Evolutionary conservation across 257 asterid genomes (phyloP).

Genomic region (Cordia subcordata): DNA sequence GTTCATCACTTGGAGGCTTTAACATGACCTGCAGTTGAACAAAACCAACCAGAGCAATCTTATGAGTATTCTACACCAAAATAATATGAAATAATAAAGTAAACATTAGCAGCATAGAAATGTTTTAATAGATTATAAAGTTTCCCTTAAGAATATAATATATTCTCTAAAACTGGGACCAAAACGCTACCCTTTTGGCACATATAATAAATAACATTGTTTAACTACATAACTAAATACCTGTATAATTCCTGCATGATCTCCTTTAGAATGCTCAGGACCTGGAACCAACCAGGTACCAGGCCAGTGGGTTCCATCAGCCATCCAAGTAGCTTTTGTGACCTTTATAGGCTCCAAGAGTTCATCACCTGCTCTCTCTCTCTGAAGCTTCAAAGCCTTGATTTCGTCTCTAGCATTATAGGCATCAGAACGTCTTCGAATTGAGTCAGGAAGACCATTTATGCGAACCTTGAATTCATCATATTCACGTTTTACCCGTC

Average conservation of each 20-base stretch:
- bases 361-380: constrained; percentile 6
- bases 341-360: constrained; percentile 7
- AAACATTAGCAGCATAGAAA: neutral
- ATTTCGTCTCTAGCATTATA: constrained; percentile 15
- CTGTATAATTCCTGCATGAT: constrained; percentile 16
- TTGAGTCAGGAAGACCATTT: constrained; percentile 9
- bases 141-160: too few species aligned
- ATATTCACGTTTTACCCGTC: constrained; percentile 18
- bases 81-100: neutral
- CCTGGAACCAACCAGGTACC: constrained; percentile 5
- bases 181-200: neutral
- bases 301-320: constrained; percentile 17
- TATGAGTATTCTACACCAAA: neutral
- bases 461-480: constrained; percentile 15
- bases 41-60: neutral
- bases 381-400: constrained; percentile 4
- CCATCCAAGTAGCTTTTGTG: constrained; percentile 17
- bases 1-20: constrained; percentile 8
- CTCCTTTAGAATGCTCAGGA: constrained; percentile 10
- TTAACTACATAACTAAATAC: neutral
- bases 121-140: neutral
- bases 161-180: too few species aligned
- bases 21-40: constrained; percentile 4
- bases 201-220: neutral
- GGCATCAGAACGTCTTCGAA: constrained; percentile 11